phyloP scores from a whole-genome alignment of 176 grass and related monocot species.

The Triticum timopheevii region DNA sequence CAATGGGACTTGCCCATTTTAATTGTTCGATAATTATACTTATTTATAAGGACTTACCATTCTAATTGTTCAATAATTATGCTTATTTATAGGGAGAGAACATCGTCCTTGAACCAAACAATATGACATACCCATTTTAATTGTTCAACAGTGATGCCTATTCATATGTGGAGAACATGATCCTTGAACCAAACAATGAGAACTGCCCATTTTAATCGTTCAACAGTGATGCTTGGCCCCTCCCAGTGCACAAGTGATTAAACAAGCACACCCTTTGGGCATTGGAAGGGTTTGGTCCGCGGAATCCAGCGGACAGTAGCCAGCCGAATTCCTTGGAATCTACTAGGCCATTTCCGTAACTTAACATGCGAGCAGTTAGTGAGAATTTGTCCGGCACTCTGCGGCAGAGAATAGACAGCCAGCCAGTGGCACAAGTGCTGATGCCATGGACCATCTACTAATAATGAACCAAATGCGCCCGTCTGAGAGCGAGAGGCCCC shows the following conservation, averaged over 20 bases:
- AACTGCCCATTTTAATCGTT: too few relatives aligned
- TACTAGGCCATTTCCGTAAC: background rate
- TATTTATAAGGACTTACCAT: background rate
- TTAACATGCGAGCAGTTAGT: background rate
- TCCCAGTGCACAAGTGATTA: too few relatives aligned
- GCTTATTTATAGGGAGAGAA: too few relatives aligned
- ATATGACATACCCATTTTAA: too few relatives aligned
- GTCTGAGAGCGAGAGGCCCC: background rate
- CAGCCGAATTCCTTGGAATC: too few relatives aligned
- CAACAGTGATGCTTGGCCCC: too few relatives aligned
- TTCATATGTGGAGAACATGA: too few relatives aligned
- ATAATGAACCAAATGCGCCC: background rate
- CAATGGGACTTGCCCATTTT: background rate
- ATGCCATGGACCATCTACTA: background rate
- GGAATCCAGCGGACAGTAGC: background rate
- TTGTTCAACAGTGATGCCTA: too few relatives aligned
- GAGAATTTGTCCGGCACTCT: background rate
- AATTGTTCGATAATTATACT: background rate
- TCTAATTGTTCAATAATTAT: too few relatives aligned
- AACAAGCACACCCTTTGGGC: background rate
- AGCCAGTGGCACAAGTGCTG: background rate
- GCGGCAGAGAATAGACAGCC: background rate
- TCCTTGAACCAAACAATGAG: too few relatives aligned
- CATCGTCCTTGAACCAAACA: too few relatives aligned
- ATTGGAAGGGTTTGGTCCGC: background rate